phyloP scores from a whole-genome alignment of 75 land plant genomes.

The Picea sitchensis region DNA sequence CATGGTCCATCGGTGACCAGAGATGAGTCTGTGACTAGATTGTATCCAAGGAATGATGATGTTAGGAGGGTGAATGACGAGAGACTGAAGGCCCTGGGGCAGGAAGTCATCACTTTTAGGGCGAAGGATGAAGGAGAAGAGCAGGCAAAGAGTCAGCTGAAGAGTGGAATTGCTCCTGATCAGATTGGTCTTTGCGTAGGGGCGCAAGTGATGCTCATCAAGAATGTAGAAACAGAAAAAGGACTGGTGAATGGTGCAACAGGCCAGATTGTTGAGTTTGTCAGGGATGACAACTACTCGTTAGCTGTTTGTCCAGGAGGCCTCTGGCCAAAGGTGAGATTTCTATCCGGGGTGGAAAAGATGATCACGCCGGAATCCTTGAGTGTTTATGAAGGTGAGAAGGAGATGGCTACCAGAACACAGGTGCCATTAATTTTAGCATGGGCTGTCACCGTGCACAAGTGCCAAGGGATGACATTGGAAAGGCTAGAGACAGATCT shows the following conservation, averaged over 20 bases:
- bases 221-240: constrained; percentile 36
- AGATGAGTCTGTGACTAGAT: constrained; percentile 23
- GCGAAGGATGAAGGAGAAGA: constrained; percentile 52
- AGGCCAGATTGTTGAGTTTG: constrained; percentile 54
- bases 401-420: constrained; percentile 42
- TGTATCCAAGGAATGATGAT: constrained; percentile 58
- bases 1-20: not conserved
- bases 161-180: constrained; percentile 40
- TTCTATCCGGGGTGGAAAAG: constrained; percentile 44
- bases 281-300: not conserved
- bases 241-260: constrained; percentile 75
- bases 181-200: constrained; percentile 48
- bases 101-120: constrained; percentile 19
- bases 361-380: constrained; percentile 47
- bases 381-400: constrained; percentile 51
- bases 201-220: constrained; percentile 75
- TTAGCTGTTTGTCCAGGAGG: constrained; percentile 9
- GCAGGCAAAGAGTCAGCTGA: constrained; percentile 34
- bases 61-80: constrained; percentile 49
- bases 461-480: constrained; percentile 86
- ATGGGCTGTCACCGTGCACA: constrained; percentile 84
- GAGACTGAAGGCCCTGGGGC: constrained; percentile 36
- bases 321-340: constrained; percentile 53
- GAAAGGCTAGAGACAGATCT: constrained; percentile 64
- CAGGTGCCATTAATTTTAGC: constrained; percentile 73